These are phyloP conservation scores for Pistacia vera DNA, from an alignment of 345 rosid genomes.

Conservation along the genomic window DNA sequence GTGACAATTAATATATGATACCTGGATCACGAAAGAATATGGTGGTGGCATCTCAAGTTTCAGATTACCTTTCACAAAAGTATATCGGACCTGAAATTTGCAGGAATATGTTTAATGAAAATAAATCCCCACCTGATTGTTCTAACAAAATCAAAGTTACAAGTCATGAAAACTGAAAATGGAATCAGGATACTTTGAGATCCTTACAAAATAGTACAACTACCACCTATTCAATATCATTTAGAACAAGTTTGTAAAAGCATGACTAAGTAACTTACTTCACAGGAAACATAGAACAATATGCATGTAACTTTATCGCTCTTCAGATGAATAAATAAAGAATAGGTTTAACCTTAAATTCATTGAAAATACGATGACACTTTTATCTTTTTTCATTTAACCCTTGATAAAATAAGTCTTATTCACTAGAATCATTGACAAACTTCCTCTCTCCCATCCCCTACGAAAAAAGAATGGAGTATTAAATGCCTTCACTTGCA, in stretches of 20 bases:
- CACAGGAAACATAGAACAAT: neutral
- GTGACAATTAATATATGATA: conserved; percentile 16
- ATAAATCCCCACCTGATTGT: neutral
- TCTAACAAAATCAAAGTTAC: neutral
- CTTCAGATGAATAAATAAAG: neutral
- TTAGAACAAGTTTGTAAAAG: neutral
- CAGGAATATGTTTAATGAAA: conserved; percentile 2
- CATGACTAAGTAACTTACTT: neutral
- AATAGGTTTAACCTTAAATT: neutral
- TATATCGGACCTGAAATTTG: conserved; percentile 62
- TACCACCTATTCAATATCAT: neutral
- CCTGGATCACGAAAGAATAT: conserved; percentile 75
- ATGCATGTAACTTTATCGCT: neutral
- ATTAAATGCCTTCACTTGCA: neutral
- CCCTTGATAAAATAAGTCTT: neutral
- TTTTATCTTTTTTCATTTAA: neutral
- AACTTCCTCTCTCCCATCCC: neutral
- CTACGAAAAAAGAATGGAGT: neutral
- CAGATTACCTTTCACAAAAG: conserved; percentile 60
- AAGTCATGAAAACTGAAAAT: neutral
- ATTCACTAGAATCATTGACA: neutral
- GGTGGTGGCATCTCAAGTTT: conserved; percentile 72
- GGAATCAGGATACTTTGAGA: neutral
- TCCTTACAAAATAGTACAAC: neutral
- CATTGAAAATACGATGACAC: neutral